Conservation (phyloP, 73 alveolate species). For the Tetrahymena elliotti region DNA sequence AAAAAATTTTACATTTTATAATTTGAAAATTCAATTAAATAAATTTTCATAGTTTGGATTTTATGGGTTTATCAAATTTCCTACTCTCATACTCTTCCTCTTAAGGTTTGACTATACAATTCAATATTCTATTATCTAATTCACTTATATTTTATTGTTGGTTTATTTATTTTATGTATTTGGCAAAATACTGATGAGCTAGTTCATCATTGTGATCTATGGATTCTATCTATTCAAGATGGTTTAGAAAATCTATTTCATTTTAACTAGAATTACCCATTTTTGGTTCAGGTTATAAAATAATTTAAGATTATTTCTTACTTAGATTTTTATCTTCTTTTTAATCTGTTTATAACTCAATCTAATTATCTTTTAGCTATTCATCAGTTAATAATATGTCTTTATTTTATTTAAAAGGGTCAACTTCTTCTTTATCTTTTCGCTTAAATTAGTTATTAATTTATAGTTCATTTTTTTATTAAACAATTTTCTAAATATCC, state of each 20-base stretch:
- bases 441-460: too few species aligned
- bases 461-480: not conserved
- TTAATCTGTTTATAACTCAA: not conserved
- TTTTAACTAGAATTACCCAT: too few species aligned
- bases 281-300: not conserved
- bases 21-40: too few species aligned
- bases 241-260: not conserved
- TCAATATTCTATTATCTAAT: not conserved
- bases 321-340: too few species aligned
- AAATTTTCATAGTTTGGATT: too few species aligned
- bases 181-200: not conserved
- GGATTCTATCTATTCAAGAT: not conserved
- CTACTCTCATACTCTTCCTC: not conserved
- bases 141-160: not conserved
- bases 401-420: too few species aligned
- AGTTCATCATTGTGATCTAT: not conserved
- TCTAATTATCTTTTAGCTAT: too few species aligned
- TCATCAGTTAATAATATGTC: not conserved
- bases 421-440: not conserved
- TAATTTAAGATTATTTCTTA: too few species aligned
- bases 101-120: not conserved
- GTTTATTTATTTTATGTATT: too few species aligned
- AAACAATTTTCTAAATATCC: not conserved
- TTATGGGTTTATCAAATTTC: not conserved
- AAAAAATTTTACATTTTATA: too few species aligned